Evolutionary conservation across 2,329 filamentous ascomycete genomes (phyloP), one percentile per base, ranked within the genome.

Genomic region (Hypocreales sp.): DNA sequence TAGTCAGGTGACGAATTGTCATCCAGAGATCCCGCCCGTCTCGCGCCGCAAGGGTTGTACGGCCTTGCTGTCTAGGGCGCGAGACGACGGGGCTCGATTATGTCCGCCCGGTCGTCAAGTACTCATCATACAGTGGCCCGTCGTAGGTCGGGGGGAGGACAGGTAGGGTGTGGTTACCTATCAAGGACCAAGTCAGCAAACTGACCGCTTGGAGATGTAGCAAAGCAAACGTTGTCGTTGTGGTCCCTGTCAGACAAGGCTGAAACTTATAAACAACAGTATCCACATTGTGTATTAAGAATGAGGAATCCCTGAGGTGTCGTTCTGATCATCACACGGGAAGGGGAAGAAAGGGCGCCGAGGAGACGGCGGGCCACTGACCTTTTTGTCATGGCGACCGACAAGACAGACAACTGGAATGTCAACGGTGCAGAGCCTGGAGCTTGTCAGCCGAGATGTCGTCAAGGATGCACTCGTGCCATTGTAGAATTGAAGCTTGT

Each of bases 61-160:
- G 61, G 8, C 59, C 66, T 61, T 55, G 66, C 52, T 66, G 62
- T 64, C 51, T 45, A 49, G 50, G 53, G 54, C 46, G 56, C 50
- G 46, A 49, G 55, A 45, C 43, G 50, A 48, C 54, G 45, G 46
- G 60, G 58, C 64, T 69, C 65, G 53, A 57, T 67, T 70, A 68
- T 72, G 68, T 72, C 68, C 68, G 68, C 68, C 68, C 68, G 68
- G 72, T 72, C 68, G 68, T 72, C 67, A 72, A 71, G 53, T 54
- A 55, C 64, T 72, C 68, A 58, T 73, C 68, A 72, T 64, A 45
- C 38, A 46, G 51, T 53, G 45, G 36, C 32, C n/a, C n/a, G n/a
- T n/a, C n/a, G n/a, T n/a, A n/a, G n/a, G n/a, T n/a, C n/a, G n/a
- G n/a, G n/a, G n/a, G n/a, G n/a, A n/a, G n/a, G n/a, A n/a, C n/a